phyloP scores from a whole-genome alignment of 2,329 filamentous ascomycete species.

The Penicillium concentricum region DNA sequence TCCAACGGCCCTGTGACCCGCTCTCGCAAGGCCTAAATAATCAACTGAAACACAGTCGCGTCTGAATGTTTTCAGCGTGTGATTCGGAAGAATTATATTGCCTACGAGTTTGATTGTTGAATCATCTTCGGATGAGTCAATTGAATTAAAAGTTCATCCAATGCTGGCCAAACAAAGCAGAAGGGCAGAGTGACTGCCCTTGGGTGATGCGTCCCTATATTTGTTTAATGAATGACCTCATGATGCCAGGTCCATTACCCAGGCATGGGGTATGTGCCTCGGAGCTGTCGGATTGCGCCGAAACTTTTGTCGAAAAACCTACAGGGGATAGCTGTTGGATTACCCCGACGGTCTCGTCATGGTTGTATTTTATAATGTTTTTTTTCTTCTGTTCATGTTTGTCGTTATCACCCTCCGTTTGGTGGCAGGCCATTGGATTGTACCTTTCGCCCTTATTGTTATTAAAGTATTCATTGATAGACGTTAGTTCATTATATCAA shows the following conservation, averaged over 20 bases:
- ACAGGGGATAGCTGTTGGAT: constrained; percentile 10
- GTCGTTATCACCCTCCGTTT: constrained; percentile 25
- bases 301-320: constrained; percentile 9
- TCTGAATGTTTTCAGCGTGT: neutral
- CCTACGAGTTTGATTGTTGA: neutral
- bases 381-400: constrained; percentile 30
- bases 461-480: constrained; percentile 21
- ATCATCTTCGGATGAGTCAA: constrained; percentile 1
- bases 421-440: constrained; percentile 20
- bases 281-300: constrained; percentile 9
- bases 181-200: constrained; percentile 13
- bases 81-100: neutral
- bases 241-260: constrained; percentile 20
- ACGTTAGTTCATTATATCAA: constrained; percentile 14
- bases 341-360: constrained; percentile 5
- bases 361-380: constrained; percentile 28
- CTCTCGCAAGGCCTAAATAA: constrained; percentile 48
- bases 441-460: constrained; percentile 18
- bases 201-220: constrained; percentile 23
- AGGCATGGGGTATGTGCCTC: constrained; percentile 22
- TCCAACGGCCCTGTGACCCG: constrained; percentile 47
- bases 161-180: constrained; percentile 6
- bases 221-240: constrained; percentile 30
- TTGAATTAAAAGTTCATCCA: neutral
- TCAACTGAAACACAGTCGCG: neutral